These are phyloP conservation scores for Delphinella strobiligena DNA, from an alignment of 2,329 filamentous ascomycete genomes.

Conservation along the genomic window DNA sequence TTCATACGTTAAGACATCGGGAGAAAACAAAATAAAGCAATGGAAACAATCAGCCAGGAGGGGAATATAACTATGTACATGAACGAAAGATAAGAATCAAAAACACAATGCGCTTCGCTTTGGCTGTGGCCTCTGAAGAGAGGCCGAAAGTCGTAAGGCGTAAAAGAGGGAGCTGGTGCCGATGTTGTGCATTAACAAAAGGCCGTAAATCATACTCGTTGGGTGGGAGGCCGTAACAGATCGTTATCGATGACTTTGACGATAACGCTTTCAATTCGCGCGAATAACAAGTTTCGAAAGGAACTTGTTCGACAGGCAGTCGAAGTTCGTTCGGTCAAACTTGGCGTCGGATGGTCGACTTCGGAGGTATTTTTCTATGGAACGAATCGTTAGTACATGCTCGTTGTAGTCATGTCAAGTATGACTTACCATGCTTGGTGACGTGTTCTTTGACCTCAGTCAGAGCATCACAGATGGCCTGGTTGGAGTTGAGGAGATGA, in stretches of 20 bases:
- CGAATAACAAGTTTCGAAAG: conserved; percentile 92
- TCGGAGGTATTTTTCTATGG: conserved; percentile 71
- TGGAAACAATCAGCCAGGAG: not conserved
- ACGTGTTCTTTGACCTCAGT: conserved; percentile 90
- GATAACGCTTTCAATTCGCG: conserved; percentile 51
- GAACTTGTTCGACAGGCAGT: conserved; percentile 95
- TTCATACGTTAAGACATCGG: not conserved
- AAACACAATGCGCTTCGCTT: not conserved
- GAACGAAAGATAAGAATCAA: not conserved
- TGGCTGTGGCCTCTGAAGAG: conserved; percentile 1
- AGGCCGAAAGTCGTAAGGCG: not conserved
- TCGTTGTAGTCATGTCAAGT: not conserved
- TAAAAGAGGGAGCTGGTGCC: not conserved
- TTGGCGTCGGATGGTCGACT: conserved; percentile 58
- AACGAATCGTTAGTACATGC: conserved; percentile 10
- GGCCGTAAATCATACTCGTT: conserved; percentile 9
- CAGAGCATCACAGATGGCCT: conserved; percentile 87
- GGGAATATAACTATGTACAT: not conserved
- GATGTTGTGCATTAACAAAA: not conserved
- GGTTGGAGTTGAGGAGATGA: conserved; percentile 80
- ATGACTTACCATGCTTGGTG: conserved; percentile 73
- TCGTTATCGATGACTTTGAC: not conserved
- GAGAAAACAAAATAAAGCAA: not conserved
- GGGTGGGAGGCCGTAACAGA: not conserved
- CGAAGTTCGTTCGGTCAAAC: conserved; percentile 87